phyloP scores from a whole-genome alignment of 345 rosid genomes.

The Syzygium grande region DNA sequence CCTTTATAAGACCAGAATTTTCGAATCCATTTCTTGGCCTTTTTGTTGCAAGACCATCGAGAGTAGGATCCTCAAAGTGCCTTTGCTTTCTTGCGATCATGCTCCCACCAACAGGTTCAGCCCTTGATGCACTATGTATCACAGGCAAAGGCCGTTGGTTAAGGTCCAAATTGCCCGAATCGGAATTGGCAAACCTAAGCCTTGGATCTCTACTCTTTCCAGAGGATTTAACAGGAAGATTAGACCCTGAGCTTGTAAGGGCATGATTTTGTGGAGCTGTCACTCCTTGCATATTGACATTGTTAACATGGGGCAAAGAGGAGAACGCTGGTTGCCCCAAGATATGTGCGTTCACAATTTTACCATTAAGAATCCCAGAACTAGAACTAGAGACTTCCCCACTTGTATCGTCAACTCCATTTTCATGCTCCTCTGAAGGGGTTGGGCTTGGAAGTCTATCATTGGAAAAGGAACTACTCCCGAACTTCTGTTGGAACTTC shows the following conservation, averaged over 20 bases:
- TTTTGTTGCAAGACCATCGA: slow-evolving; percentile 52
- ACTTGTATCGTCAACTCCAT: slow-evolving; percentile 42
- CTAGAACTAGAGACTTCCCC: slow-evolving; percentile 77
- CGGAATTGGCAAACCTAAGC: slow-evolving; percentile 54
- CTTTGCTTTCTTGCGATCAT: slow-evolving; percentile 57
- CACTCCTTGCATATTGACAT: slow-evolving; percentile 12
- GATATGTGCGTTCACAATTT: slow-evolving; percentile 10
- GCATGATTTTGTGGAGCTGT: slow-evolving; percentile 17
- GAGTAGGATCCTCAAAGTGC: slow-evolving; percentile 31
- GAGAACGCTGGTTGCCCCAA: slow-evolving; percentile 17
- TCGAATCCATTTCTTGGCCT: slow-evolving; percentile 42
- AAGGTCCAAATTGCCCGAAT: slow-evolving; percentile 27
- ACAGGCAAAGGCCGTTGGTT: slow-evolving; percentile 11
- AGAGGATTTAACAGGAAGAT: slow-evolving; percentile 35
- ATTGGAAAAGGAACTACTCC: slow-evolving; percentile 18
- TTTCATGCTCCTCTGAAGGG: slow-evolving; percentile 72
- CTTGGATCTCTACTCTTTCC: slow-evolving; percentile 91
- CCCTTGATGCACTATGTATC: slow-evolving; percentile 23
- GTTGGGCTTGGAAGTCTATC: slow-evolving; percentile 95
- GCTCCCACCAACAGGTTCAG: slow-evolving; percentile 27
- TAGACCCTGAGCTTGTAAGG: slow-evolving; percentile 20
- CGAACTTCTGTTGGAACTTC: slow-evolving; percentile 37
- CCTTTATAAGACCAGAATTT: slow-evolving; percentile 21
- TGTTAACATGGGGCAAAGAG: slow-evolving; percentile 7
- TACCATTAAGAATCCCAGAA: slow-evolving; percentile 12